These are phyloP conservation scores for Podaxis mareebaensis DNA, from an alignment of 768 basidiomycete species.

Conservation along the genomic window DNA sequence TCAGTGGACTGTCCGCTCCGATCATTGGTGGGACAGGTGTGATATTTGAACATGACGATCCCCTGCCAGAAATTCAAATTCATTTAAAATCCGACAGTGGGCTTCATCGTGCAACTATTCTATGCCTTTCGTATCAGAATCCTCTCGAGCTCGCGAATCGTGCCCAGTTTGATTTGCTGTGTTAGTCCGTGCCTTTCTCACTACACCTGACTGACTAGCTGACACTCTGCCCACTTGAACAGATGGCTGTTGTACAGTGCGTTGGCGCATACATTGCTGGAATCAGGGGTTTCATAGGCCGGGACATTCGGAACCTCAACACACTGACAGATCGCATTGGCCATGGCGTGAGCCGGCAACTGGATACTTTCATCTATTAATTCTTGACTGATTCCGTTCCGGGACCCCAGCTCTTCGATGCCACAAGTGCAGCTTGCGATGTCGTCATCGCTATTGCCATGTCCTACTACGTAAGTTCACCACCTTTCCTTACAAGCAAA, in stretches of 20 bases:
- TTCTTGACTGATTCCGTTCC: background rate
- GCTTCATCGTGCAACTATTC: slow-evolving; percentile 31
- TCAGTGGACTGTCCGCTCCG: slow-evolving; percentile 29
- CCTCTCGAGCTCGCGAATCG: slow-evolving; percentile 23
- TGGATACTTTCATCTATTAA: background rate
- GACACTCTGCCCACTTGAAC: background rate
- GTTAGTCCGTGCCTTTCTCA: background rate
- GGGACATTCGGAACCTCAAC: background rate
- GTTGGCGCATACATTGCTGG: slow-evolving; percentile 5
- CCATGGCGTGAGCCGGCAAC: slow-evolving; percentile 12
- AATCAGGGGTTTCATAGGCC: background rate
- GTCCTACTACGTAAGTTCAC: slow-evolving; percentile 20
- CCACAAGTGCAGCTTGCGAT: background rate
- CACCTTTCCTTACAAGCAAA: background rate
- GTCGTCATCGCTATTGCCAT: slow-evolving; percentile 20
- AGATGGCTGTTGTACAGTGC: slow-evolving; percentile 3
- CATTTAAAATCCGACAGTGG: slow-evolving; percentile 21
- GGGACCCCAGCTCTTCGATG: background rate
- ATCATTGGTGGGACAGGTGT: slow-evolving; percentile 31
- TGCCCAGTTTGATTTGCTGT: slow-evolving; percentile 14
- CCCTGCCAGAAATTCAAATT: background rate
- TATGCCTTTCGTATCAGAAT: slow-evolving; percentile 35
- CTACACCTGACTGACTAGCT: background rate
- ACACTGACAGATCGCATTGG: slow-evolving; percentile 5
- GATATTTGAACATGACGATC: background rate